Evolutionary conservation across 2,329 filamentous ascomycete genomes (phyloP), one percentile per base, ranked within the genome.

Genomic region (Colletotrichum sojae): DNA sequence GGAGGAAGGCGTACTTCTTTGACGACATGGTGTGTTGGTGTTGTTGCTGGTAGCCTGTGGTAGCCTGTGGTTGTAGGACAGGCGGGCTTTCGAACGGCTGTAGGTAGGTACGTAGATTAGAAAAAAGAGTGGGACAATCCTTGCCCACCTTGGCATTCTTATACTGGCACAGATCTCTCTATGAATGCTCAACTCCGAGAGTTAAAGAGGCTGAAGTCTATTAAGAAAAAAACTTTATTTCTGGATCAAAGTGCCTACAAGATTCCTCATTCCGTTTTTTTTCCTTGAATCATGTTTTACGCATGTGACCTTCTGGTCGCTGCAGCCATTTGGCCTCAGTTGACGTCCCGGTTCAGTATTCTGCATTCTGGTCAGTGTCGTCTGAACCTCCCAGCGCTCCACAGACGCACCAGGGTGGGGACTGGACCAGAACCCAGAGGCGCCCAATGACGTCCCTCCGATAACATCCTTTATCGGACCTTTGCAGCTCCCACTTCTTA

Each of bases 1-100:
- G 86, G 71, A 92, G 79, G 73, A 92, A 88, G 8, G 90, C 89
- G 77, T 92, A 92, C 74, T 87, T 88, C 78, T 91, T 91, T 54
- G 83, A 82, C 70, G 82, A 84, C 84, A 87, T 86, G 57, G 18
- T 71, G 52, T 56, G 5, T 20, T 20, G 58, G 39, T 31, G 9
- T 5, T 48, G n/a, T 6, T 25, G 8, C 15, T 16, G 46, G 39
- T 25, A 15, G 12, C n/a, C n/a, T n/a, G n/a, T 31, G 43, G 49
- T 5, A 6, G 40, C 13, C 6, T 43, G 40, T 12, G 12, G 40
- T 43, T 5, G 40, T 16, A 16, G 40, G 4, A 13, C 39, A 10
- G 45, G n/a, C n/a, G 43, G 4, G 13, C 43, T 46, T 12, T 16
- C 16, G 9, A 31, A 22, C 22, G 22, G 22, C 22, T 22, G 22